Percentiles rank a stretch among this genome's conserved stretches.
phyloP scores from a whole-genome alignment of 345 rosid species.

The Xanthoceras sorbifolium region DNA sequence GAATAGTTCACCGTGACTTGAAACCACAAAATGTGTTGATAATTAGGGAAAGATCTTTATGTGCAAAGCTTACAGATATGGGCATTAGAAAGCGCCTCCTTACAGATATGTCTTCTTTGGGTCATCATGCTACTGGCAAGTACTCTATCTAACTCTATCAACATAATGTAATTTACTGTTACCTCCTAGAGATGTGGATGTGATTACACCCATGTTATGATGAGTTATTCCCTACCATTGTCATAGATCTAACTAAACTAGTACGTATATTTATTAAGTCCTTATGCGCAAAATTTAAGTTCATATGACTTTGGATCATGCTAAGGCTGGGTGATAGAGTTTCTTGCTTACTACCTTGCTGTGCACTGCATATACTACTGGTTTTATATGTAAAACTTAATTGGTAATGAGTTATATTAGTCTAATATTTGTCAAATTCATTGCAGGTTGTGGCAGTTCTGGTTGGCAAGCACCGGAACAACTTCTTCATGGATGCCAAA shows the following conservation, averaged over 20 bases:
- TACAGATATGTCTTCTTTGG: constrained; percentile 80
- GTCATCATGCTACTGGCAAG: constrained; percentile 78
- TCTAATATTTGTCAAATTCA: constrained; percentile 7
- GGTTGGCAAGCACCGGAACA: constrained; percentile 99
- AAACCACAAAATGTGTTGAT: constrained; percentile 97
- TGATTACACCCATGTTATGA: background rate
- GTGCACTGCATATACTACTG: background rate
- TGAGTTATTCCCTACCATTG: background rate
- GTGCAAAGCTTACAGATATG: constrained; percentile 96
- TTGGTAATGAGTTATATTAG: background rate
- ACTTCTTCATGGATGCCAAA: constrained; percentile 87
- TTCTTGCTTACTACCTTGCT: background rate
- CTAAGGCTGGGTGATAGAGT: background rate
- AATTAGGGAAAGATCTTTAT: constrained; percentile 55
- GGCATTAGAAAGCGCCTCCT: constrained; percentile 91
- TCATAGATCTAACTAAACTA: background rate
- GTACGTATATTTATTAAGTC: background rate
- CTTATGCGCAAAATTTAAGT: background rate
- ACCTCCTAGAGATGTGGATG: background rate
- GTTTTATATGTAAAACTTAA: background rate
- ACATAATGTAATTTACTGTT: background rate
- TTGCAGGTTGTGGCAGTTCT: constrained; percentile 92
- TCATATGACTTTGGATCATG: background rate
- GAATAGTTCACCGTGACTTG: constrained; percentile 88
- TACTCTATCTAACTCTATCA: constrained; percentile 1